A percentile compares a stretch with the other conserved stretches of the same genome.
Conservation (phyloP, 768 basidiomycete species). For the Myochromella boudieri region DNA sequence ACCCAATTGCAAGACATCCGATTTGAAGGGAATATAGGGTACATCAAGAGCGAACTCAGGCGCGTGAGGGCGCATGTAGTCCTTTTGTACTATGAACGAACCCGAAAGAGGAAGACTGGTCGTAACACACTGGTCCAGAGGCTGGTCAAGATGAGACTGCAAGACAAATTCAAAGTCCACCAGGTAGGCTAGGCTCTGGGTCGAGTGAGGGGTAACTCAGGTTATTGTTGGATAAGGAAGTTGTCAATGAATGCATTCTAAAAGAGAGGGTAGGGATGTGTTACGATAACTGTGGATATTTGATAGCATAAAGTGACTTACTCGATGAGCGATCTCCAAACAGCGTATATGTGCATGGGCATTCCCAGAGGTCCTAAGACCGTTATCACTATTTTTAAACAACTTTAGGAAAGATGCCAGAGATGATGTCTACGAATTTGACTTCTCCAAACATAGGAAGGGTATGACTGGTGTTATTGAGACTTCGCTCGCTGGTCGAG, state of each 20-base stretch:
- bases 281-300: not conserved
- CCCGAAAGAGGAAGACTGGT: constrained; percentile 21
- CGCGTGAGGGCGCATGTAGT: constrained; percentile 20
- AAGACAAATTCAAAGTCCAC: constrained; percentile 31
- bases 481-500: constrained; percentile 12
- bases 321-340: not conserved
- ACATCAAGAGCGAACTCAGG: constrained; percentile 20
- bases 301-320: not conserved
- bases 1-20: constrained; percentile 9
- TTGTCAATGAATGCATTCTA: constrained; percentile 32
- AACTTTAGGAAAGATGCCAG: constrained; percentile 25
- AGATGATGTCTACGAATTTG: constrained; percentile 25
- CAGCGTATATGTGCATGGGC: not conserved
- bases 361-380: constrained; percentile 20
- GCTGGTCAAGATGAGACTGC: constrained; percentile 21
- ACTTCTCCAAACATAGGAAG: constrained; percentile 26
- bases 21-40: constrained; percentile 9
- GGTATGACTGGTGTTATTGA: constrained; percentile 22
- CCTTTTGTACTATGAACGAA: constrained; percentile 14
- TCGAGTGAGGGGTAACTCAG: constrained; percentile 22
- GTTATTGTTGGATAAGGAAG: constrained; percentile 30
- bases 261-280: not conserved
- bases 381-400: constrained; percentile 8
- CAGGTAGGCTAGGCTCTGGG: constrained; percentile 12
- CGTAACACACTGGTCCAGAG: constrained; percentile 13